Evolutionary conservation across 139 green algal species (phyloP).

Genomic region (Micractinium conductrix): DNA sequence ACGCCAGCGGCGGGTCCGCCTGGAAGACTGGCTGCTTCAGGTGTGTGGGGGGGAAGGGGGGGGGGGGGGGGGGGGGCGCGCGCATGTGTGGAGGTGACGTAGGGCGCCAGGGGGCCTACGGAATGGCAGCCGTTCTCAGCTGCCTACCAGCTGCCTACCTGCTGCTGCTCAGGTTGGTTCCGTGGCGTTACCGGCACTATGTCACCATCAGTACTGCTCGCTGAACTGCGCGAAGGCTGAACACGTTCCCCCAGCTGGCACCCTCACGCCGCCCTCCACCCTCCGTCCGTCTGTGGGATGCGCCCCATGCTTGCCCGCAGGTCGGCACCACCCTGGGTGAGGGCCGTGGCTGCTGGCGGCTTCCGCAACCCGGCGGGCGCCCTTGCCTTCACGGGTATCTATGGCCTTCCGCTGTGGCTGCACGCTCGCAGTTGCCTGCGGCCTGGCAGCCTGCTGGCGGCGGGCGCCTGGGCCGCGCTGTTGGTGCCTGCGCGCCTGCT

Average conservation of each 20-base stretch:
- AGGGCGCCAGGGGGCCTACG: too few species aligned
- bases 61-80: background rate
- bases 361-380: constrained; percentile 52
- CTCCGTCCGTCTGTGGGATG: background rate
- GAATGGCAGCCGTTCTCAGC: background rate
- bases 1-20: constrained; percentile 49
- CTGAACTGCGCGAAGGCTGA: background rate
- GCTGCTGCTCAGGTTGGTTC: too few species aligned
- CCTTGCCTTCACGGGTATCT: constrained; percentile 54
- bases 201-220: too few species aligned
- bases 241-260: too few species aligned
- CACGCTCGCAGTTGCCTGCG: constrained; percentile 39
- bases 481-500: constrained; percentile 43
- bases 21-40: constrained; percentile 56
- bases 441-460: background rate
- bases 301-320: background rate
- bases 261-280: background rate
- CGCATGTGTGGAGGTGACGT: background rate
- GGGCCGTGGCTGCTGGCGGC: constrained; percentile 41
- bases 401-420: constrained; percentile 62
- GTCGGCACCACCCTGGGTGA: constrained; percentile 45
- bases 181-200: too few species aligned
- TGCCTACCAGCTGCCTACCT: background rate
- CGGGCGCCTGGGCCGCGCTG: constrained; percentile 28
- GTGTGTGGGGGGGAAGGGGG: background rate